Percentiles rank a stretch among this genome's conserved stretches.
These are phyloP conservation scores for Paraglomus occultum DNA, from an alignment of 192 early-diverging fungal species.

Conservation along the genomic window DNA sequence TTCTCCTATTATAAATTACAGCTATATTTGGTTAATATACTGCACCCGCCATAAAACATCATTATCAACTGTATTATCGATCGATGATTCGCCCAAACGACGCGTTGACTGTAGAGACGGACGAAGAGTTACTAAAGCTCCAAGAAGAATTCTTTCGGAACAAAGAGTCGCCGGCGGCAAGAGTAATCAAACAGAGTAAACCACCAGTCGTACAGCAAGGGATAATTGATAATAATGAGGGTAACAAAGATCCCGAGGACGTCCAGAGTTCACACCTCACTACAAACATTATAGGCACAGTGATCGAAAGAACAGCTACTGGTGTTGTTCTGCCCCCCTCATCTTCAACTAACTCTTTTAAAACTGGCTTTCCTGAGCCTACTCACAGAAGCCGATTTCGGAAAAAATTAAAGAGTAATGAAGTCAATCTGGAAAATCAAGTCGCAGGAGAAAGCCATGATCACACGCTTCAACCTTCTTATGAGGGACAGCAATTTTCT, in stretches of 20 bases:
- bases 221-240: conserved; percentile 27
- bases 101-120: conserved; percentile 23
- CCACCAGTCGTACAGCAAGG: conserved; percentile 33
- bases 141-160: conserved; percentile 50
- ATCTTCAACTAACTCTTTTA: not conserved
- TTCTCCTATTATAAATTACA: too few species aligned
- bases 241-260: conserved; percentile 19
- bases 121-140: conserved; percentile 49
- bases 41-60: too few species aligned
- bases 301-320: not conserved
- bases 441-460: conserved; percentile 29
- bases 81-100: too few species aligned
- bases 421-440: conserved; percentile 31
- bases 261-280: not conserved
- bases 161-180: conserved; percentile 41
- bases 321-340: not conserved
- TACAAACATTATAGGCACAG: not conserved
- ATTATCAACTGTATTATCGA: too few species aligned
- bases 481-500: not conserved
- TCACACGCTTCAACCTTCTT: not conserved
- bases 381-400: conserved; percentile 39
- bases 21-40: too few species aligned
- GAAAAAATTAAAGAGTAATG: conserved; percentile 23
- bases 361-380: conserved; percentile 39
- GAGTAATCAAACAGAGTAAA: conserved; percentile 32